These are phyloP conservation scores for Diplodia seriata DNA, from an alignment of 2,329 filamentous ascomycete species.

Conservation along the genomic window DNA sequence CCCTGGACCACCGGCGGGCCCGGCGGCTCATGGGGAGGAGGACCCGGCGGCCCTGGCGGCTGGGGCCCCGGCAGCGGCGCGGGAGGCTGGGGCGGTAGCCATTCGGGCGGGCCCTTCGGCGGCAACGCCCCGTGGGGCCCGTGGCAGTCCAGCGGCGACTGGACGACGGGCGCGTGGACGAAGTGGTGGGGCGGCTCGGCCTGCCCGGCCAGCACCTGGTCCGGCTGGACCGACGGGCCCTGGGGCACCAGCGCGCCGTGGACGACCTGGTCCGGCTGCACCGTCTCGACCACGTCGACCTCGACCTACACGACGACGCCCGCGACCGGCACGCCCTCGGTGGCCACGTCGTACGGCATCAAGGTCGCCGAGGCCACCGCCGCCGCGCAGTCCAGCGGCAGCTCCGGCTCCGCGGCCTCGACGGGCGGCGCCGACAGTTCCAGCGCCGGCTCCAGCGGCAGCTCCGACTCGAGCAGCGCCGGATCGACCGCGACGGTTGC, in stretches of 20 bases:
- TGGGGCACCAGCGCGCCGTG: constrained; percentile 47
- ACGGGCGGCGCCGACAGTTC: constrained; percentile 2
- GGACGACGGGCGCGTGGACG: constrained; percentile 43
- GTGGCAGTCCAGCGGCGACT: constrained; percentile 41
- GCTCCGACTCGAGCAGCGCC: constrained; percentile 14
- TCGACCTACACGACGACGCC: constrained; percentile 43
- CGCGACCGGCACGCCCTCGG: constrained; percentile 36
- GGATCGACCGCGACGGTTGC: constrained; percentile 26
- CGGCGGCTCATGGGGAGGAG: constrained; percentile 10
- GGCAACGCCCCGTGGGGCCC: constrained; percentile 42
- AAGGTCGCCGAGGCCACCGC: constrained; percentile 42
- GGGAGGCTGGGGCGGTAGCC: constrained; percentile 38
- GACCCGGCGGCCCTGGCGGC: constrained; percentile 3
- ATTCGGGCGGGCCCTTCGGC: constrained; percentile 27
- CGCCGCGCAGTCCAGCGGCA: not conserved
- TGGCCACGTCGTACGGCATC: constrained; percentile 41
- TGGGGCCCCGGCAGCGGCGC: constrained; percentile 33
- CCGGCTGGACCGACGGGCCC: constrained; percentile 46
- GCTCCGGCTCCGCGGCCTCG: constrained; percentile 10
- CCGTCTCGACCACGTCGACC: constrained; percentile 43
- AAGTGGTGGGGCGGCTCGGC: constrained; percentile 45
- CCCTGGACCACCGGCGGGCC: constrained; percentile 26
- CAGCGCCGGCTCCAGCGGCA: constrained; percentile 20
- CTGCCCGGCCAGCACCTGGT: constrained; percentile 46
- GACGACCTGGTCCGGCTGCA: constrained; percentile 46